Conservation (phyloP, 805 yeast species). For the Hanseniaspora guilliermondii region DNA sequence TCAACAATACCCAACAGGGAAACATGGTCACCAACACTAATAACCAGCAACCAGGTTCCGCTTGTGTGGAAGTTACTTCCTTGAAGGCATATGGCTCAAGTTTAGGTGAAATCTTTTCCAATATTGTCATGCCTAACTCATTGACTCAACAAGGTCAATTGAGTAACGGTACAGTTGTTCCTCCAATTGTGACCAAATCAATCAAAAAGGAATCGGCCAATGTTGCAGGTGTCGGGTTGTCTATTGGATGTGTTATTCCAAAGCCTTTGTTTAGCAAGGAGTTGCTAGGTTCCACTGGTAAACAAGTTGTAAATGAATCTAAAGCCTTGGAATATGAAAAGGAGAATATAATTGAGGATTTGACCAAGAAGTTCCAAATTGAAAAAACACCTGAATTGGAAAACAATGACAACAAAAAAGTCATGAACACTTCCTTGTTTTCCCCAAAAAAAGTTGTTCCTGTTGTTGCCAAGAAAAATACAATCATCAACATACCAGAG, state of each 20-base stretch:
- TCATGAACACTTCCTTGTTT: background rate
- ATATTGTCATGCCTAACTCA: slow-evolving; percentile 27
- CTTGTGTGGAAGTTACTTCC: slow-evolving; percentile 3
- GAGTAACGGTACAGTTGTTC: slow-evolving; percentile 35
- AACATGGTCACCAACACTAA: slow-evolving; percentile 22
- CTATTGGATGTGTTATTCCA: slow-evolving; percentile 12
- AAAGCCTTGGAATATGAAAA: background rate
- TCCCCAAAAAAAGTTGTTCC: slow-evolving; percentile 9
- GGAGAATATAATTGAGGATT: background rate
- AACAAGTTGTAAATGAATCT: background rate
- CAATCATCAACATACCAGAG: slow-evolving; percentile 10
- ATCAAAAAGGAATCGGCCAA: background rate
- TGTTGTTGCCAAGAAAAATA: slow-evolving; percentile 4
- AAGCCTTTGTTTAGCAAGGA: slow-evolving; percentile 6
- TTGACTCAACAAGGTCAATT: slow-evolving; percentile 33
- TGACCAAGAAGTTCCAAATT: slow-evolving; percentile 8
- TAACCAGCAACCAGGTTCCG: slow-evolving; percentile 25
- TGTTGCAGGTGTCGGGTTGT: background rate
- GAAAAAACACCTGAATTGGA: slow-evolving; percentile 12
- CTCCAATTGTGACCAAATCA: slow-evolving; percentile 7
- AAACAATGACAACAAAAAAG: background rate
- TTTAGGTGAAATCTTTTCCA: slow-evolving; percentile 51
- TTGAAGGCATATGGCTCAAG: slow-evolving; percentile 56
- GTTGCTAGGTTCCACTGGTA: background rate
- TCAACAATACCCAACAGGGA: slow-evolving; percentile 13